These are phyloP conservation scores for Epichloe sibirici DNA, from an alignment of 2,329 filamentous ascomycete genomes.

Conservation along the genomic window DNA sequence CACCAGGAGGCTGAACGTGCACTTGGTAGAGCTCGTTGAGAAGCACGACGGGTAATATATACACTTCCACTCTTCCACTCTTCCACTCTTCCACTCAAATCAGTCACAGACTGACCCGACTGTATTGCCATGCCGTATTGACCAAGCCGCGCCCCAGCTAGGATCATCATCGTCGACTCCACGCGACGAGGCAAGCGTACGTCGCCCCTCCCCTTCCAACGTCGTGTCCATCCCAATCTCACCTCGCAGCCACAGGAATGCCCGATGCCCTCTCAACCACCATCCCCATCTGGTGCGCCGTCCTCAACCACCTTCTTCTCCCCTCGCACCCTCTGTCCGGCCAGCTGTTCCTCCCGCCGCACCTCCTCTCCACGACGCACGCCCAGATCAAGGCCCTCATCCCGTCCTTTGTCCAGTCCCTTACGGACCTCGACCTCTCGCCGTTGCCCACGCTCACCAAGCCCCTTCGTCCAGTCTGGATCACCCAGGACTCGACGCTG, in stretches of 20 bases:
- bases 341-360: conserved; percentile 56
- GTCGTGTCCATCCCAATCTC: background rate
- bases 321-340: conserved; percentile 37
- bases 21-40: conserved; percentile 59
- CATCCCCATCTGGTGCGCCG: conserved; percentile 83
- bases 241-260: conserved; percentile 44
- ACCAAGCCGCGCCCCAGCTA: conserved; percentile 20
- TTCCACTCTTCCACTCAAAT: background rate
- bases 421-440: conserved; percentile 43
- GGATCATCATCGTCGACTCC: conserved; percentile 77
- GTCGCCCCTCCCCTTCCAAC: conserved; percentile 13
- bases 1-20: conserved; percentile 70
- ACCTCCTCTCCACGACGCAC: conserved; percentile 59
- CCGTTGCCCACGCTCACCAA: conserved; percentile 49
- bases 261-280: conserved; percentile 92
- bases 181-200: conserved; percentile 78
- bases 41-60: conserved; percentile 49
- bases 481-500: conserved; percentile 54
- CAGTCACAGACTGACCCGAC: background rate
- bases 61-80: background rate
- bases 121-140: background rate
- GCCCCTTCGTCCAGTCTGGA: conserved; percentile 68
- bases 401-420: conserved; percentile 39
- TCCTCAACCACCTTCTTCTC: conserved; percentile 72
- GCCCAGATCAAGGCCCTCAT: conserved; percentile 59